phyloP scores from a whole-genome alignment of 257 asterid species.

The Rubia yunnanensis region DNA sequence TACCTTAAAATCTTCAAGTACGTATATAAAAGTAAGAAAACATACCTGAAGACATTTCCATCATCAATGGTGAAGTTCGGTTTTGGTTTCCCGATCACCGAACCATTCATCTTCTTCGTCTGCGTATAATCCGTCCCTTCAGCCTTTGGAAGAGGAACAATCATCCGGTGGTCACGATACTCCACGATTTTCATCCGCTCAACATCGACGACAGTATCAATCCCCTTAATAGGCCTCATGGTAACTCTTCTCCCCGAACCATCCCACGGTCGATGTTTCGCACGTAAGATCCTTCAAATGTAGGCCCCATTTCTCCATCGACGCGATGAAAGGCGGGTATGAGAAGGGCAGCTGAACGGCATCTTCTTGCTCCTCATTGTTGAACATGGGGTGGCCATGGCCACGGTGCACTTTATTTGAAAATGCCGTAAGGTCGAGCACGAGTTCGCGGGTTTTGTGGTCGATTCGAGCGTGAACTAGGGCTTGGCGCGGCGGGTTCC shows the following conservation, averaged over 20 bases:
- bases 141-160: constrained; percentile 53
- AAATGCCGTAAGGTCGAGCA: constrained; percentile 29
- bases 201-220: constrained; percentile 48
- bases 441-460: constrained; percentile 28
- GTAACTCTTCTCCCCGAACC: constrained; percentile 47
- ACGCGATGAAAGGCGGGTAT: constrained; percentile 38
- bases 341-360: constrained; percentile 34
- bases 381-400: constrained; percentile 46
- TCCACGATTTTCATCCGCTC: constrained; percentile 42
- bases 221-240: constrained; percentile 68
- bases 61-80: constrained; percentile 37
- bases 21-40: no score
- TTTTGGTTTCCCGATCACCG: constrained; percentile 1
- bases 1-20: no score
- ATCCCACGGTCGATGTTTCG: constrained; percentile 33
- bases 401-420: constrained; percentile 32
- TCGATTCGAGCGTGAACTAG: constrained; percentile 29
- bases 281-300: constrained; percentile 45
- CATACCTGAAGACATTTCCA: constrained; percentile 39
- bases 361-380: constrained; percentile 25
- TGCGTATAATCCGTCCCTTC: constrained; percentile 46
- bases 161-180: constrained; percentile 35
- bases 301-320: constrained; percentile 45
- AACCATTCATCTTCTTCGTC: background rate
- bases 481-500: constrained; percentile 31